Percentiles rank a stretch among this genome's conserved stretches.
Evolutionary conservation across 352 stramenopile species (phyloP).

Genomic region (Phytophthora aleatoria): DNA sequence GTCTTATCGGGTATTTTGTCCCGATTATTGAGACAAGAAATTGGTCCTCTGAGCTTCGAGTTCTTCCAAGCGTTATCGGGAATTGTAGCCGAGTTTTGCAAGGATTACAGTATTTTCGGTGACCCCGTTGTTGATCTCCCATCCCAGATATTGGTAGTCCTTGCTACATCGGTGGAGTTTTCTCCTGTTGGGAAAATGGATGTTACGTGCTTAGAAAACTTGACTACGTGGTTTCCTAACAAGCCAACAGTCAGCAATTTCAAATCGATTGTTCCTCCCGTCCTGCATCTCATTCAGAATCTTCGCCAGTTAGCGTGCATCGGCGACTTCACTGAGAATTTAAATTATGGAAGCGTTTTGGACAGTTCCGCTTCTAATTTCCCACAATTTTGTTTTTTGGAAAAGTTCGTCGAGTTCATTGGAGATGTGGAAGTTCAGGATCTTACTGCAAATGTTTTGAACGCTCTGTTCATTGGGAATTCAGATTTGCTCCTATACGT

Average conservation of each 20-base stretch:
- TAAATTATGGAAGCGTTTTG: too few relatives aligned
- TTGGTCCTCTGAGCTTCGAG: neutral
- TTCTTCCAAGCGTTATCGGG: constrained; percentile 13
- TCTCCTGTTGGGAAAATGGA: constrained; percentile 17
- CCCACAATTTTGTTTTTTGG: constrained; percentile 13
- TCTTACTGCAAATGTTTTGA: constrained; percentile 17
- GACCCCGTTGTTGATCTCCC: constrained; percentile 19
- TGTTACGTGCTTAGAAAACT: constrained; percentile 13
- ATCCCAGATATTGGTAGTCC: constrained; percentile 17
- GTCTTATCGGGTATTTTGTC: constrained; percentile 9
- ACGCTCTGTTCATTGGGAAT: constrained; percentile 25
- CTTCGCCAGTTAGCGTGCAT: constrained; percentile 18
- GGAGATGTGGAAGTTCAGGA: constrained; percentile 14
- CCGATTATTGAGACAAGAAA: constrained; percentile 15
- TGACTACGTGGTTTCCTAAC: constrained; percentile 22
- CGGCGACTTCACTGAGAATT: neutral
- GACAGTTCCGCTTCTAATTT: neutral
- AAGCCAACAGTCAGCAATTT: constrained; percentile 16
- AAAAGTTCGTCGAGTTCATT: constrained; percentile 18
- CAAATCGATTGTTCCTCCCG: constrained; percentile 4
- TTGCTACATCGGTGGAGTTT: constrained; percentile 13
- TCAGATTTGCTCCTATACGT: constrained; percentile 22
- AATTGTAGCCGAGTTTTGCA: constrained; percentile 29
- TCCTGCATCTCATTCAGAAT: constrained; percentile 11
- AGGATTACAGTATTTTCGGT: constrained; percentile 19